Evolutionary conservation across 805 yeast species (phyloP).

Genomic region (Candida maltosa): DNA sequence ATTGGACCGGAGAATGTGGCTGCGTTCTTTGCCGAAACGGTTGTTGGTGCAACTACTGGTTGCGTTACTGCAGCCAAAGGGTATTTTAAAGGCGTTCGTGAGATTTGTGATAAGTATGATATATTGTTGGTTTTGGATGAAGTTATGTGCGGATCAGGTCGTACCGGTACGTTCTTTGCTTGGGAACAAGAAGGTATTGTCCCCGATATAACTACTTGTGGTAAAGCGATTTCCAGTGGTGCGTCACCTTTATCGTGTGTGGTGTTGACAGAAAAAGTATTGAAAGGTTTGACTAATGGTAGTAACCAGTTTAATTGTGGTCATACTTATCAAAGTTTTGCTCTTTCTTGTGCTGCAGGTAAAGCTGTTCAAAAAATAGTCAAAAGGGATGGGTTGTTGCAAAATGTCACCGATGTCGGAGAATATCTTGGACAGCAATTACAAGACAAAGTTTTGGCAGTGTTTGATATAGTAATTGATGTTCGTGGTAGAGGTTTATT

Average conservation of each 20-base stretch:
- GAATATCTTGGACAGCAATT: slow-evolving; percentile 37
- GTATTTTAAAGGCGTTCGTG: slow-evolving; percentile 44
- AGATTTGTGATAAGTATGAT: slow-evolving; percentile 50
- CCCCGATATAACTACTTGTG: slow-evolving; percentile 48
- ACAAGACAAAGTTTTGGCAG: slow-evolving; percentile 12
- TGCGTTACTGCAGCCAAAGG: slow-evolving; percentile 24
- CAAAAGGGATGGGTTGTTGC: slow-evolving; percentile 26
- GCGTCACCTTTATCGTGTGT: slow-evolving; percentile 46
- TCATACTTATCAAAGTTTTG: slow-evolving; percentile 51
- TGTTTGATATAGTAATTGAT: slow-evolving; percentile 40
- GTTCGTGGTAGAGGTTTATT: slow-evolving; percentile 61
- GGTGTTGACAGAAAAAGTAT: slow-evolving; percentile 21
- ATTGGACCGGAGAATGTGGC: slow-evolving; percentile 43
- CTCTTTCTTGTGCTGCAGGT: slow-evolving; percentile 45
- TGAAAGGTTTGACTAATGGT: slow-evolving; percentile 17
- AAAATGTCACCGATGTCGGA: slow-evolving; percentile 44
- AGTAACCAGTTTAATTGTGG: slow-evolving; percentile 41
- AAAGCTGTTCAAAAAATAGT: slow-evolving; percentile 41
- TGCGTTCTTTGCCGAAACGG: slow-evolving; percentile 43
- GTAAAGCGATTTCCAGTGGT: slow-evolving; percentile 50
- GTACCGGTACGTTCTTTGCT: slow-evolving; percentile 44
- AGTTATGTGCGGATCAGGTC: slow-evolving; percentile 58
- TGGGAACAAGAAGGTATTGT: slow-evolving; percentile 44
- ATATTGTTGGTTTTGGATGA: slow-evolving; percentile 50
- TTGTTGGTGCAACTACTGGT: slow-evolving; percentile 47